Percentiles rank a stretch among this genome's conserved stretches.
phyloP scores from a whole-genome alignment of 2,329 filamentous ascomycete genomes.

The Sclerotinia subarctica region DNA sequence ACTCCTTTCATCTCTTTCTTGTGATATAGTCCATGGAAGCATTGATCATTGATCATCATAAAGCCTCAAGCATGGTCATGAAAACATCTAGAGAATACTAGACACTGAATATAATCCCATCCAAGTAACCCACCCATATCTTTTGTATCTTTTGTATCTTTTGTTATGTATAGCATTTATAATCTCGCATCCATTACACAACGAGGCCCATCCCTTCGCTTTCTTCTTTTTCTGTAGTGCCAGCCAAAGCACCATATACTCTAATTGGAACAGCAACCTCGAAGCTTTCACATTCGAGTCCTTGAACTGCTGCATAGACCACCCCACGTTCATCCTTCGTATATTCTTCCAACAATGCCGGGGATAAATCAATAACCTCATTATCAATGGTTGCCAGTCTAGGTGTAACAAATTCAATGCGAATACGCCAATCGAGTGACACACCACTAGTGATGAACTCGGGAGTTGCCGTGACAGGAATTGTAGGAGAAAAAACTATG shows the following conservation, averaged over 20 bases:
- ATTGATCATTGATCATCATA: constrained; percentile 9
- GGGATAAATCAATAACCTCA: constrained; percentile 38
- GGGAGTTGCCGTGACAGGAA: constrained; percentile 80
- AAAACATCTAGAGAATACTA: not conserved
- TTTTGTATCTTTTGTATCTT: constrained; percentile 15
- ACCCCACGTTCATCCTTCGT: constrained; percentile 75
- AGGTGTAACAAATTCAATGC: constrained; percentile 89
- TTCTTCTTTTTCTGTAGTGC: constrained; percentile 15
- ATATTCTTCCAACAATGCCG: constrained; percentile 69
- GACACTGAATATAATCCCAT: not conserved
- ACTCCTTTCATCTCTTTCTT: not conserved
- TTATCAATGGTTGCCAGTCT: constrained; percentile 43
- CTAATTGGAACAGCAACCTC: constrained; percentile 81
- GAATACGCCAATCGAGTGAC: constrained; percentile 80
- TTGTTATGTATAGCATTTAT: constrained; percentile 1
- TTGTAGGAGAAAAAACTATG: constrained; percentile 76
- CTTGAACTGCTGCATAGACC: constrained; percentile 74
- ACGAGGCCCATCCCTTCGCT: constrained; percentile 8
- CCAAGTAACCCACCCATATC: constrained; percentile 9
- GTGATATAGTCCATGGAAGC: not conserved
- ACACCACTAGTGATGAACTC: constrained; percentile 91
- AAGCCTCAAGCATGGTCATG: not conserved
- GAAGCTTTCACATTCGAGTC: constrained; percentile 81
- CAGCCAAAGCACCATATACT: constrained; percentile 63
- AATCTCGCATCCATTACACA: not conserved